Evolutionary conservation across 305 asterid genomes (phyloP).

Genomic region (Fraxinus greggii): DNA sequence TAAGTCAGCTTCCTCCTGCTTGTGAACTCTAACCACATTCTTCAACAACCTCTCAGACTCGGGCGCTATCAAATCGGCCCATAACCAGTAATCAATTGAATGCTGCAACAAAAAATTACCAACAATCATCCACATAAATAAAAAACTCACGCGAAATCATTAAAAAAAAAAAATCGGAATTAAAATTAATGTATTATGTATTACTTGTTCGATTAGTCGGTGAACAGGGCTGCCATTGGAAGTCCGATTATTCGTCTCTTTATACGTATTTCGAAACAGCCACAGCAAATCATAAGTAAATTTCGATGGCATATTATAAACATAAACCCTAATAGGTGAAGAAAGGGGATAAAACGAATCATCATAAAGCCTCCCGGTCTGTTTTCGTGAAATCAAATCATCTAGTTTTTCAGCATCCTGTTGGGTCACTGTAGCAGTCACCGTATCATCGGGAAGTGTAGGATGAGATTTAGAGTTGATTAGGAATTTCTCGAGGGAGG

Average conservation of each 20-base stretch:
- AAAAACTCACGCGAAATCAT: slow-evolving; percentile 1
- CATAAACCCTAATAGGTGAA: slow-evolving; percentile 65
- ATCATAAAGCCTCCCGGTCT: slow-evolving; percentile 48
- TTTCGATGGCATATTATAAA: slow-evolving; percentile 84
- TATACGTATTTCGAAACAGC: slow-evolving; percentile 64
- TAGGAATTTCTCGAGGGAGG: slow-evolving; percentile 74
- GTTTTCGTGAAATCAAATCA: slow-evolving; percentile 45
- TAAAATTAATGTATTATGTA: background rate
- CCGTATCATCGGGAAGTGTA: slow-evolving; percentile 41
- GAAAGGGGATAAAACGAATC: slow-evolving; percentile 30
- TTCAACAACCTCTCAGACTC: slow-evolving; percentile 69
- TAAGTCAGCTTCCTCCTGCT: slow-evolving; percentile 90
- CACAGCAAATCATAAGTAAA: slow-evolving; percentile 86
- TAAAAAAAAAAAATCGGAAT: background rate
- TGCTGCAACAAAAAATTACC: slow-evolving; percentile 48
- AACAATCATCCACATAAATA: background rate
- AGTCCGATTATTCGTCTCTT: slow-evolving; percentile 65
- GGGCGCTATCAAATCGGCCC: slow-evolving; percentile 95
- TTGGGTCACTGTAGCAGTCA: slow-evolving; percentile 31
- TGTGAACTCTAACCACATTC: slow-evolving; percentile 75
- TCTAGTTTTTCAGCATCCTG: slow-evolving; percentile 48
- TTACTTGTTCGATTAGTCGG: slow-evolving; percentile 85
- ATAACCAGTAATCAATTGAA: slow-evolving; percentile 93
- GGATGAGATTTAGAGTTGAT: slow-evolving; percentile 34
- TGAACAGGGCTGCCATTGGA: slow-evolving; percentile 97